Evolutionary conservation across 2,329 filamentous ascomycete species (phyloP).

Genomic region (Sclerotinia borealis): DNA sequence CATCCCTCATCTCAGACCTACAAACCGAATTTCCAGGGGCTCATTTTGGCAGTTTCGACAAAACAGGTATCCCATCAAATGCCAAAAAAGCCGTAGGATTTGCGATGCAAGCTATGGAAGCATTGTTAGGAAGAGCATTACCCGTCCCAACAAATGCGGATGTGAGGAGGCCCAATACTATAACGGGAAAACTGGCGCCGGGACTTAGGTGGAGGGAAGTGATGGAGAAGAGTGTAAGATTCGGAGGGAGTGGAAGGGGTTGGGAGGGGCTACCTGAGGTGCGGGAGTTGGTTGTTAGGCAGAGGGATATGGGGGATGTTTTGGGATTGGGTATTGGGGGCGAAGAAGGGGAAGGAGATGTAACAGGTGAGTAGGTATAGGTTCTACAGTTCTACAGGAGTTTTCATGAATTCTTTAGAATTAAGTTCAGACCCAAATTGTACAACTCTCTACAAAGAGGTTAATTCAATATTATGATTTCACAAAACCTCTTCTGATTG

Average conservation of each 20-base stretch:
- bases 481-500: no score
- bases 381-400: no score
- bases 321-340: neutral
- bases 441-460: no score
- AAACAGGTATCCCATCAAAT: slow-evolving; percentile 31
- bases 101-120: slow-evolving; percentile 34
- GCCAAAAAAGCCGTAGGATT: slow-evolving; percentile 33
- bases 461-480: no score
- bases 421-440: no score
- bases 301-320: slow-evolving; percentile 12
- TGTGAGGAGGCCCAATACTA: slow-evolving; percentile 31
- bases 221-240: slow-evolving; percentile 31
- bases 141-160: slow-evolving; percentile 31
- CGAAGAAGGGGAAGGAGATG: neutral
- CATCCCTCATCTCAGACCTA: slow-evolving; percentile 28
- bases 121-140: slow-evolving; percentile 30
- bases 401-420: no score
- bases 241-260: slow-evolving; percentile 30
- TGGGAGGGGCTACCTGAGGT: slow-evolving; percentile 33
- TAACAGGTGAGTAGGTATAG: neutral
- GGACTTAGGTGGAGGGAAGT: slow-evolving; percentile 32
- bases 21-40: slow-evolving; percentile 30
- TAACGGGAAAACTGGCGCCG: slow-evolving; percentile 31
- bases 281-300: slow-evolving; percentile 29
- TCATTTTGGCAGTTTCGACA: slow-evolving; percentile 28